Base-by-base conservation (phyloP, 2,329 filamentous ascomycete genomes). In the Plectosphaerella plurivora region DNA sequence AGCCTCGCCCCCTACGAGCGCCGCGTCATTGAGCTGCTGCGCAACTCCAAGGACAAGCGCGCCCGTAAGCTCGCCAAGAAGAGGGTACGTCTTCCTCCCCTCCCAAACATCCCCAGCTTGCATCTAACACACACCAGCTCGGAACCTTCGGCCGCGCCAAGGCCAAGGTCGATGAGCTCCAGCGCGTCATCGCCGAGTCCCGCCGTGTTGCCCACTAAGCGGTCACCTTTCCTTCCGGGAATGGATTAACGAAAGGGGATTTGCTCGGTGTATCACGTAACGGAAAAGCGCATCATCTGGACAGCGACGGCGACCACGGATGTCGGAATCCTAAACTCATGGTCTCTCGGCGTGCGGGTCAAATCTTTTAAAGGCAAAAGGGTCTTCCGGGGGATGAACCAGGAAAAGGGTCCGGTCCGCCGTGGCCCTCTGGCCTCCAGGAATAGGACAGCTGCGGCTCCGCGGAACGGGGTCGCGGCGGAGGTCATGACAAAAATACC, bases 1-100 rank as follows among this genome's bases (percentile, higher is more conserved):
- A 87, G 89, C 72, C 88, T 94, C 66, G 90, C 90, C 66, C 90
- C 90, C 70, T 94, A 99, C 76, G 94, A 99, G 87, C 93, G 94
- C 78, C 91, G 94, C 73, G 90, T 99, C 67, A 96, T 99, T 73
- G 94, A 99, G 86, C 82, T 99, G 74, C 88, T 99, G 78, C 91
- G 94, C 71, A 99, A 99, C 89, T 88, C 84, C 82, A 95, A 96
- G 83, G 94, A 99, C 81, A 97, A 97, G 90, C 91, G 93, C 78
- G 93, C 93, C 70, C 86, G 93, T 68, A 97, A 97, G 88, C 89
- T 97, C 71, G 93, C 93, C 70, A 97, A 97, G 92, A 97, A 96
- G 89, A 87, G 93, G 77, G 89, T 93, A 84, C 65, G 88, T 84
- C 55, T 52, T 42, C 12, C 16, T 33, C 18, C 49, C n/a, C 45